Percentiles rank a stretch among this genome's conserved stretches.
These are phyloP conservation scores for Fragilariopsis cylindrus DNA, from an alignment of 108 stramenopile genomes.

Conservation along the genomic window DNA sequence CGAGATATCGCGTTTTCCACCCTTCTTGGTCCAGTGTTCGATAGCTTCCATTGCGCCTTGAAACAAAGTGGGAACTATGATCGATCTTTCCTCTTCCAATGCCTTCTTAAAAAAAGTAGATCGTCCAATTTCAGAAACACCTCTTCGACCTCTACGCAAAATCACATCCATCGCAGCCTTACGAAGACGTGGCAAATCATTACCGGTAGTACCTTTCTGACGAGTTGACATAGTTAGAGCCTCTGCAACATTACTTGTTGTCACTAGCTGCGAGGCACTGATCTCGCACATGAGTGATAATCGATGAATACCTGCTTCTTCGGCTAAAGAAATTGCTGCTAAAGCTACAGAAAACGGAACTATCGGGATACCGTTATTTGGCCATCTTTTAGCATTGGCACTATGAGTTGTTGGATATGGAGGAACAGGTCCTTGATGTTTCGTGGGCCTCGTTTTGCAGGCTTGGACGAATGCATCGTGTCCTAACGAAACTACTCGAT, in stretches of 20 bases:
- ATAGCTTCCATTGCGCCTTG: slow-evolving; percentile 63
- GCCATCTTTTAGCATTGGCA: slow-evolving; percentile 39
- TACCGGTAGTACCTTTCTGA: slow-evolving; percentile 62
- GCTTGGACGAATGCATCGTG: slow-evolving; percentile 64
- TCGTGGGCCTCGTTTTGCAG: slow-evolving; percentile 41
- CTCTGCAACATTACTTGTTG: slow-evolving; percentile 56
- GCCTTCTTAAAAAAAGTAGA: slow-evolving; percentile 49
- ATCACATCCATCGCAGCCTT: slow-evolving; percentile 73
- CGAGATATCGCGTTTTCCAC: slow-evolving; percentile 18
- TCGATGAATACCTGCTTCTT: slow-evolving; percentile 75
- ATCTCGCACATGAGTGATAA: slow-evolving; percentile 87
- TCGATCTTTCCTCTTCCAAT: slow-evolving; percentile 44
- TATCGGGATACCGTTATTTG: slow-evolving; percentile 55
- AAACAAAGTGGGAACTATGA: slow-evolving; percentile 63
- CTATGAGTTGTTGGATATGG: slow-evolving; percentile 25
- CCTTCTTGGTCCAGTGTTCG: slow-evolving; percentile 14
- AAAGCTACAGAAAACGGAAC: slow-evolving; percentile 67
- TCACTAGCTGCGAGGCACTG: slow-evolving; percentile 68
- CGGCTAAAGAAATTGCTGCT: slow-evolving; percentile 71
- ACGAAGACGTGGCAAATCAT: slow-evolving; percentile 63
- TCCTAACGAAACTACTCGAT: slow-evolving; percentile 74
- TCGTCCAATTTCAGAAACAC: slow-evolving; percentile 47
- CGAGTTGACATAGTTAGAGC: slow-evolving; percentile 57
- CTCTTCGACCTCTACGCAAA: slow-evolving; percentile 45
- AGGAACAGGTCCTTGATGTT: slow-evolving; percentile 32